Evolutionary conservation across 2,329 filamentous ascomycete genomes (phyloP).

Genomic region (Diaporthe eres): DNA sequence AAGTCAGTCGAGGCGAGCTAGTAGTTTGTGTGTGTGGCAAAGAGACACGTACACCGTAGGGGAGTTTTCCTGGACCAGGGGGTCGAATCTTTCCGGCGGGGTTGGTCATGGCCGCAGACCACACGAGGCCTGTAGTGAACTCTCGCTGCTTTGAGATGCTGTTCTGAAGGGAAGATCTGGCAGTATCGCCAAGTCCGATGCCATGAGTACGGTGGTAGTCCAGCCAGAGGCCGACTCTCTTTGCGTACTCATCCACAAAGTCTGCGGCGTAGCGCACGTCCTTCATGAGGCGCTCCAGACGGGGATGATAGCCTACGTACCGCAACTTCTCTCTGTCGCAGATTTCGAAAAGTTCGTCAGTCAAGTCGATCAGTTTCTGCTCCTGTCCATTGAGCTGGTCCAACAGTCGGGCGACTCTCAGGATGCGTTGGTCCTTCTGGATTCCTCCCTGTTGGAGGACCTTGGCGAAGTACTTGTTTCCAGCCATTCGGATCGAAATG

Average conservation of each 20-base stretch:
- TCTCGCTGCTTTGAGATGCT: conserved; percentile 21
- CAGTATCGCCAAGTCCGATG: background rate
- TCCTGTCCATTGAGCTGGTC: conserved; percentile 1
- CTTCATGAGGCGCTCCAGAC: background rate
- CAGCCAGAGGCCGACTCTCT: conserved; percentile 30
- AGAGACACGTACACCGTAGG: conserved; percentile 9
- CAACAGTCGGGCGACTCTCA: conserved; percentile 29
- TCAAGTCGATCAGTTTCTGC: background rate
- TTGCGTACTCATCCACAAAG: conserved; percentile 25
- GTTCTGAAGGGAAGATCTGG: background rate
- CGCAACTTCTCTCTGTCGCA: conserved; percentile 3
- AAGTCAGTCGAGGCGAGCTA: background rate
- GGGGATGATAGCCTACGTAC: conserved; percentile 18
- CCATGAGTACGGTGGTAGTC: background rate
- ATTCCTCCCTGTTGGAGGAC: background rate
- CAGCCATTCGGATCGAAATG: background rate
- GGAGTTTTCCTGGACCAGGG: conserved; percentile 2
- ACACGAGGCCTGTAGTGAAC: conserved; percentile 1
- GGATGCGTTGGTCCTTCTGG: conserved; percentile 14
- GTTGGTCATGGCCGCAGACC: conserved; percentile 23
- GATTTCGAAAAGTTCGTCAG: conserved; percentile 15
- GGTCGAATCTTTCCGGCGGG: conserved; percentile 3
- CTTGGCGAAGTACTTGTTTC: conserved; percentile 6
- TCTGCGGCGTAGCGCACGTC: conserved; percentile 11
- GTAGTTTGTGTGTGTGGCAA: background rate